Percentiles rank a stretch among this genome's conserved stretches.
phyloP scores from a whole-genome alignment of 2,329 filamentous ascomycete genomes.

The Parascedosporium putredinis region DNA sequence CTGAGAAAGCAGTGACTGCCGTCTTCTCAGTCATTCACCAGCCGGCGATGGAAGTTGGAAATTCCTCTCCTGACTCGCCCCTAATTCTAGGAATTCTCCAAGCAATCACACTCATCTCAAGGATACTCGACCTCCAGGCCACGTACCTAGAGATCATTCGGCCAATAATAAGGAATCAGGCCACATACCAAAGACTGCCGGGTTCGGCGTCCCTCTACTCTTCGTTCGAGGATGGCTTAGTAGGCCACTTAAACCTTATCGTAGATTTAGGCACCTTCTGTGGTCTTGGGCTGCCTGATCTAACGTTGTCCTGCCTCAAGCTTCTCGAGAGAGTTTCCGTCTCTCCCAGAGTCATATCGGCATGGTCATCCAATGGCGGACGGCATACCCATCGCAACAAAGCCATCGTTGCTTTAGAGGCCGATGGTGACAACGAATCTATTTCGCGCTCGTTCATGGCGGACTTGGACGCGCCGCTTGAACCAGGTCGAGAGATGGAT shows the following conservation, averaged over 20 bases:
- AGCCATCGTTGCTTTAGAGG: constrained; percentile 78
- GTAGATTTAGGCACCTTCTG: constrained; percentile 80
- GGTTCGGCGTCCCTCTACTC: constrained; percentile 49
- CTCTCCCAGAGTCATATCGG: constrained; percentile 68
- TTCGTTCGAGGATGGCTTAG: constrained; percentile 86
- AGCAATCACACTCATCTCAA: constrained; percentile 73
- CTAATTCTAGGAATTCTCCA: constrained; percentile 68
- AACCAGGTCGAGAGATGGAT: constrained; percentile 59
- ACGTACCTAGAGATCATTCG: constrained; percentile 86
- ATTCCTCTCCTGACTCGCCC: constrained; percentile 66
- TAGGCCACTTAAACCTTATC: constrained; percentile 69
- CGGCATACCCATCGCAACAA: constrained; percentile 56
- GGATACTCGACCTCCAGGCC: constrained; percentile 75
- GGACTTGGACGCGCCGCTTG: constrained; percentile 58
- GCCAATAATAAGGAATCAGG: constrained; percentile 61
- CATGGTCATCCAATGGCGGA: constrained; percentile 35
- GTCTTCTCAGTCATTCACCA: constrained; percentile 74
- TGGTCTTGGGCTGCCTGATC: constrained; percentile 67
- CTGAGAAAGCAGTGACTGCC: constrained; percentile 72
- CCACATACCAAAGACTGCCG: constrained; percentile 43
- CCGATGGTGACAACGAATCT: constrained; percentile 67
- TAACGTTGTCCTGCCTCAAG: constrained; percentile 71
- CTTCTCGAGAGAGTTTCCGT: constrained; percentile 79
- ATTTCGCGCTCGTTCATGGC: constrained; percentile 64
- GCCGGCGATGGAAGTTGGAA: constrained; percentile 60